Conservation (phyloP, 176 grass and related monocot genomes). For the Bromus sterilis region DNA sequence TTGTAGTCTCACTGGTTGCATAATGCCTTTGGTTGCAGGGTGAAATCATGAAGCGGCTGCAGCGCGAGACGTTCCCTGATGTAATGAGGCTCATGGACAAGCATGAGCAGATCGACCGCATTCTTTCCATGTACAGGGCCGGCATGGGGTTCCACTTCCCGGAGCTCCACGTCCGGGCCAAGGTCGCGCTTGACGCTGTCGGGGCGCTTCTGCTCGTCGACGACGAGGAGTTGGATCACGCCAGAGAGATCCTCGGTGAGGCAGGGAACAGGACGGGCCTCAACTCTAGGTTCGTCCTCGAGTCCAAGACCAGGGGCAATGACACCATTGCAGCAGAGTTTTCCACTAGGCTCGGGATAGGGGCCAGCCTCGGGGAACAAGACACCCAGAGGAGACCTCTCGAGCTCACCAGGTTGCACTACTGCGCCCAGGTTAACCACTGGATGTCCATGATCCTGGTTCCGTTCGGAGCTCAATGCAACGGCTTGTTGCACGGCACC, state of each 20-base stretch:
- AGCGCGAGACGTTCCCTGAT: constrained; percentile 53
- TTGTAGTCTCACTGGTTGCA: background rate
- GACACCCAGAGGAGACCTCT: constrained; percentile 47
- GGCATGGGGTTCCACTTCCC: constrained; percentile 29
- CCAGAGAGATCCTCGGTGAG: constrained; percentile 10
- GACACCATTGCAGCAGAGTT: constrained; percentile 75
- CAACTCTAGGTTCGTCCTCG: constrained; percentile 61
- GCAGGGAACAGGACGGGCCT: constrained; percentile 44
- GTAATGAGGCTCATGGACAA: constrained; percentile 52
- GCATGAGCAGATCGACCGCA: constrained; percentile 56
- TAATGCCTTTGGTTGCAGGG: constrained; percentile 24
- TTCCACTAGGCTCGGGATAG: constrained; percentile 7
- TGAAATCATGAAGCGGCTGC: constrained; percentile 65
- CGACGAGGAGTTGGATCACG: background rate
- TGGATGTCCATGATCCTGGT: constrained; percentile 47
- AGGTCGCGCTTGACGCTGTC: constrained; percentile 22
- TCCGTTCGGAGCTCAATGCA: constrained; percentile 71
- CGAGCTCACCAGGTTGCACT: constrained; percentile 68
- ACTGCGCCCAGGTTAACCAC: constrained; percentile 45
- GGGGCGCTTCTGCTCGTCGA: constrained; percentile 32
- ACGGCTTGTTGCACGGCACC: constrained; percentile 33
- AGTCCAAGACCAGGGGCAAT: constrained; percentile 58
- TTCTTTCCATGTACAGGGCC: constrained; percentile 36
- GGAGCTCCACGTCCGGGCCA: constrained; percentile 17
- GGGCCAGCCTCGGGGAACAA: constrained; percentile 15